Conservation (phyloP, 2,329 filamentous ascomycete species). For the Emmonsia crescens region DNA sequence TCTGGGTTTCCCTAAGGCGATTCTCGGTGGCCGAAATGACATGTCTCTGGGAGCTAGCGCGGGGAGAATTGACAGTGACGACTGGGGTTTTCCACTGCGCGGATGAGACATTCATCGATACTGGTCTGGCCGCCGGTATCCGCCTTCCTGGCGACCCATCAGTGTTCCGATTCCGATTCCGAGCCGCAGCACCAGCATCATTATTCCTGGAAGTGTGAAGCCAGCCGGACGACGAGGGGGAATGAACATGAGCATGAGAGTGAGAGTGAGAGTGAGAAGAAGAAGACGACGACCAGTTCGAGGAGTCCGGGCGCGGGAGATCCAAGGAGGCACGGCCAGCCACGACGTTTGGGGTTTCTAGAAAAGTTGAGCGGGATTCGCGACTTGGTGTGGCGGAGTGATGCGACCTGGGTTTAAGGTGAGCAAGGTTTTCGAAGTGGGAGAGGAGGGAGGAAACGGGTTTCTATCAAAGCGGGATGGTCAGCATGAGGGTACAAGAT, state of each 20-base stretch:
- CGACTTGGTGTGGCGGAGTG: slow-evolving; percentile 1
- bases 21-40: background rate
- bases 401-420: slow-evolving; percentile 12
- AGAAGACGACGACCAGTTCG: slow-evolving; percentile 24
- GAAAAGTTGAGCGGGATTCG: slow-evolving; percentile 20
- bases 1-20: background rate
- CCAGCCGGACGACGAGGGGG: background rate
- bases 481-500: slow-evolving; percentile 6
- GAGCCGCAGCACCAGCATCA: background rate
- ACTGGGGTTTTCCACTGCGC: slow-evolving; percentile 33
- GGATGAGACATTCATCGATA: slow-evolving; percentile 34
- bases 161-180: no score
- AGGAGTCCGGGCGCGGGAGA: slow-evolving; percentile 29
- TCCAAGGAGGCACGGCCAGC: slow-evolving; percentile 32
- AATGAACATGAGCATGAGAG: background rate
- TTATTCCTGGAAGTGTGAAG: slow-evolving; percentile 15
- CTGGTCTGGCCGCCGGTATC: slow-evolving; percentile 49
- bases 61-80: slow-evolving; percentile 34
- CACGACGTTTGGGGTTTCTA: slow-evolving; percentile 22
- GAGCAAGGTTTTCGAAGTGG: slow-evolving; percentile 39
- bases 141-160: slow-evolving; percentile 43
- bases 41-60: slow-evolving; percentile 26
- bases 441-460: slow-evolving; percentile 40
- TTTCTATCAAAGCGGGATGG: slow-evolving; percentile 23
- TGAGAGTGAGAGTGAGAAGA: background rate